Evolutionary conservation across 768 basidiomycete genomes (phyloP), one percentile per base, ranked within the genome.

Genomic region (Favolaschia claudopus): DNA sequence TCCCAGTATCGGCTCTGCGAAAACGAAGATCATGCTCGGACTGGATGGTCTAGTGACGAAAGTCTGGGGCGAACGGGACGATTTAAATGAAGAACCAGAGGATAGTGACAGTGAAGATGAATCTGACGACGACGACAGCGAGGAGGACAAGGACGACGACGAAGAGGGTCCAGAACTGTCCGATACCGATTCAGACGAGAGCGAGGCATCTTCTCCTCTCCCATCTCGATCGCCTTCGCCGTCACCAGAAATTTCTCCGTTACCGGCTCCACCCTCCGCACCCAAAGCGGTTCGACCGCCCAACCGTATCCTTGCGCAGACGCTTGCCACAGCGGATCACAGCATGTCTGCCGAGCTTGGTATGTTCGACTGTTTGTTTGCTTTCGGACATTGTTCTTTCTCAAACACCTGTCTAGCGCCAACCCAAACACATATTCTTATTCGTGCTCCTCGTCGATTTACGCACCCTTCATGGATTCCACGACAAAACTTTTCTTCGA

Each of bases 21-120:
- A 82, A 62, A 78, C 87, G 1, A 80, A 81, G 59, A 81, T 92
- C 1, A 70, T 91, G 15, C 76, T 89, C 17, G 87, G 79, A 0
- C 76, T 93, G 3, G 85, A 92, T 68, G 87, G 86, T 0, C 68
- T 92, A 8, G 85, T 89, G 55, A 77, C 78, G 17, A 85, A 71
- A 32, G 60, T 76, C 6, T 77, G 79, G 77, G 78, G 81, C 0
- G 49, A 68, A 38, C 67, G 74, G 31, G 72, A 74, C 45, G 73
- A 77, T 52, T 33, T 37, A 12, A 62, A 54, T 7, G 67, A 68
- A 22, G 69, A 69, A 4, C 29, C 45, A 1, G 74, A 73, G 0
- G 65, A 69, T 0, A 59, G 64, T 5, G 70, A 42, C 46, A 65
- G 45, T 29, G 70, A 67, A 49, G 71, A 60, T 27, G 69, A 66